Evolutionary conservation across 2,329 filamentous ascomycete genomes (phyloP).

Genomic region (Nothophoma quercina): DNA sequence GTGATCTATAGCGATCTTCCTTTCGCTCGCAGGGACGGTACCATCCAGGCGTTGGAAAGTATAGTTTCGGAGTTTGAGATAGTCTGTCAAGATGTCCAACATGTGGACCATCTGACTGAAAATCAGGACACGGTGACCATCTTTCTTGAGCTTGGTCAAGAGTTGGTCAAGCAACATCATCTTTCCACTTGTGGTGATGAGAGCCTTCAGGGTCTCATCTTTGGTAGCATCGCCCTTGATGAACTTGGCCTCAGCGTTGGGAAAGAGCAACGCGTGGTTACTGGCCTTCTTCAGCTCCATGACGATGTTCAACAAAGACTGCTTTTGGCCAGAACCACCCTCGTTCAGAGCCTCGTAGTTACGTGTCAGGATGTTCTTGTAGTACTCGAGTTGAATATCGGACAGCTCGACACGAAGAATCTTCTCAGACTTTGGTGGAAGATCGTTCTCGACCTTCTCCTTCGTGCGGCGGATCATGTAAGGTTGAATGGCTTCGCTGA

Average conservation of each 20-base stretch:
- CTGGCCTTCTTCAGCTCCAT: conserved; percentile 99
- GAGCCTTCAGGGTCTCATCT: conserved; percentile 88
- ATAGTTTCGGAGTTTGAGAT: conserved; percentile 90
- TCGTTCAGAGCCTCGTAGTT: conserved; percentile 96
- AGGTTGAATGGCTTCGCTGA: conserved; percentile 87
- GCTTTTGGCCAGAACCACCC: conserved; percentile 88
- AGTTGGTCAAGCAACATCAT: conserved; percentile 99
- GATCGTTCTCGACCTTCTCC: conserved; percentile 94
- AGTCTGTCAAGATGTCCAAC: conserved; percentile 94
- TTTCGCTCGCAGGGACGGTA: conserved; percentile 86
- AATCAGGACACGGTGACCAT: conserved; percentile 94
- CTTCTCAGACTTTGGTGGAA: conserved; percentile 97
- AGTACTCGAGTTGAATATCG: conserved; percentile 95
- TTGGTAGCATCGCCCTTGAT: conserved; percentile 79
- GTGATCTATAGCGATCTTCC: conserved; percentile 94
- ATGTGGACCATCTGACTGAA: conserved; percentile 99
- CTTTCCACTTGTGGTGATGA: conserved; percentile 97
- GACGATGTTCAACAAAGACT: conserved; percentile 96
- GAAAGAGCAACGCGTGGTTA: conserved; percentile 98
- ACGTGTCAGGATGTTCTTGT: conserved; percentile 97
- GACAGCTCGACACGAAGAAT: conserved; percentile 98
- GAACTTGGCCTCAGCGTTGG: conserved; percentile 89
- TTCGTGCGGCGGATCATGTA: conserved; percentile 97
- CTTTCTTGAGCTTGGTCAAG: conserved; percentile 89
- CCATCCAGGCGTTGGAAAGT: conserved; percentile 94